A percentile compares a stretch with the other conserved stretches of the same genome.
Conservation (phyloP, 2,329 filamentous ascomycete genomes). For the Fusarium globosum region DNA sequence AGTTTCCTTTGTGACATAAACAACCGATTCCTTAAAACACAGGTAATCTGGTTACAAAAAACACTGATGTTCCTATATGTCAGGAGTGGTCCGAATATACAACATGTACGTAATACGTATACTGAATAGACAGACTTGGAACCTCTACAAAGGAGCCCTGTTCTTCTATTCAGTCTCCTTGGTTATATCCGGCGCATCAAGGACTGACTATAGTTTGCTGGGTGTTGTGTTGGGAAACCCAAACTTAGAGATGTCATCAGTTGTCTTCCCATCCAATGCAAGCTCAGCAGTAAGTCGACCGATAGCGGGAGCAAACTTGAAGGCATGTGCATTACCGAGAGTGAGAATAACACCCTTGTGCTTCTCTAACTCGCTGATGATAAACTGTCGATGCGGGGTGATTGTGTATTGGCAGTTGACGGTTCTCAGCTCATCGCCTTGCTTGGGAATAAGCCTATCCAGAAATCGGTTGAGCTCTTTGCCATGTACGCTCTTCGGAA, state of each 20-base stretch:
- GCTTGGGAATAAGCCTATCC: too few relatives aligned
- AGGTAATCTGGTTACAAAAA: neutral
- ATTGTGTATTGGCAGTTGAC: too few relatives aligned
- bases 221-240: neutral
- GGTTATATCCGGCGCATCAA: neutral
- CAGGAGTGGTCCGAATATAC: neutral
- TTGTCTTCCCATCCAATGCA: constrained; percentile 1
- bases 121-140: neutral
- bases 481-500: too few relatives aligned
- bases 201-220: neutral
- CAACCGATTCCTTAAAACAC: neutral
- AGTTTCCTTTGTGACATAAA: constrained; percentile 17
- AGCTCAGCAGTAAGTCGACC: neutral
- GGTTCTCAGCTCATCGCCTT: too few relatives aligned
- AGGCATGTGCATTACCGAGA: neutral
- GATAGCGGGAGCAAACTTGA: neutral
- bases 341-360: neutral
- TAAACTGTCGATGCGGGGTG: constrained; percentile 7
- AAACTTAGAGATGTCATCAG: constrained; percentile 34
- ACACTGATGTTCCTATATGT: neutral
- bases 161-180: neutral
- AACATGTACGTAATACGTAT: neutral
- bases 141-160: neutral
- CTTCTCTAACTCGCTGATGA: neutral
- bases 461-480: too few relatives aligned